phyloP scores from a whole-genome alignment of 176 grass and related monocot genomes.

The Thalia dealbata region DNA sequence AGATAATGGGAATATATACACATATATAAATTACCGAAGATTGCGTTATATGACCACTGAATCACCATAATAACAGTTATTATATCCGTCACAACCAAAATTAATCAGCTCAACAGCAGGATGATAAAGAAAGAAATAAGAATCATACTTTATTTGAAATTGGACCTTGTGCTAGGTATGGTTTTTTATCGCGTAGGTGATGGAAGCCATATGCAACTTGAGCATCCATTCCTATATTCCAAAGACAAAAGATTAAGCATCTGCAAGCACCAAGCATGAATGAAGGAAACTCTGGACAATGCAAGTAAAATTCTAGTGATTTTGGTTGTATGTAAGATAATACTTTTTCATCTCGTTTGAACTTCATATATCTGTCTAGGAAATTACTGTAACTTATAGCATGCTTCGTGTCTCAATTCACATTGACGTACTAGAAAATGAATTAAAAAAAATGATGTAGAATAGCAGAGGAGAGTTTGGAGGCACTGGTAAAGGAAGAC shows the following conservation, averaged over 20 bases:
- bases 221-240: conserved; percentile 86
- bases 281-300: background rate
- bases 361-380: background rate
- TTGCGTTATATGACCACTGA: no score
- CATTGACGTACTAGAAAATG: background rate
- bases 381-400: background rate
- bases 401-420: background rate
- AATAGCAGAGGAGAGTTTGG: background rate
- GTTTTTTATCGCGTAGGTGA: conserved; percentile 74
- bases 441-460: background rate
- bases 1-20: no score
- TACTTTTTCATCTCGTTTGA: background rate
- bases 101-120: background rate
- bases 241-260: conserved; percentile 8
- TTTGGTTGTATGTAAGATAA: background rate
- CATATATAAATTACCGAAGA: no score
- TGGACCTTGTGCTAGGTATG: conserved; percentile 80
- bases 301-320: background rate
- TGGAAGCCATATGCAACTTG: conserved; percentile 97
- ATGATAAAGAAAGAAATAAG: conserved; percentile 15
- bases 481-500: background rate
- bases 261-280: conserved; percentile 3
- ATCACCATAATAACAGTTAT: background rate
- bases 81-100: background rate
- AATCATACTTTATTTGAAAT: conserved; percentile 87